phyloP scores from a whole-genome alignment of 306 rosid species.

The Cercis canadensis region DNA sequence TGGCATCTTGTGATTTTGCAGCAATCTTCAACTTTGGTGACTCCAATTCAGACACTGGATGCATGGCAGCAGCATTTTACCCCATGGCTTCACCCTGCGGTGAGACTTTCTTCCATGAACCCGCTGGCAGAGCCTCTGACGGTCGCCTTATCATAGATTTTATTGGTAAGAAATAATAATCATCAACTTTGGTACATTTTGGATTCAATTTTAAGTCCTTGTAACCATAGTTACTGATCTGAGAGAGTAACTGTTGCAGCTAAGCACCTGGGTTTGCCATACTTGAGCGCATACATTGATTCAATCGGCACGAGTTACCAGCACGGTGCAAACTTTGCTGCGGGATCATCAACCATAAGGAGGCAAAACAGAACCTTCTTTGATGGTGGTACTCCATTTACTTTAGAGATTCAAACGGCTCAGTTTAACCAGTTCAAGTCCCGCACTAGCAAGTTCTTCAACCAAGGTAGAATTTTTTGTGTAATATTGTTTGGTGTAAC shows the following conservation, averaged over 20 bases:
- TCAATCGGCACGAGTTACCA: constrained; percentile 73
- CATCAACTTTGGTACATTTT: neutral
- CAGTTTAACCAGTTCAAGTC: constrained; percentile 68
- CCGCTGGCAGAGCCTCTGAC: constrained; percentile 66
- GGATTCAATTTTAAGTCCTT: too few species aligned
- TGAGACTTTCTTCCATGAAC: constrained; percentile 63
- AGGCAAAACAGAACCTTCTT: constrained; percentile 59
- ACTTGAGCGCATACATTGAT: constrained; percentile 65
- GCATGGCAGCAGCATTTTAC: constrained; percentile 65
- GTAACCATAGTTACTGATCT: neutral
- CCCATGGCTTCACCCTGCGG: constrained; percentile 58
- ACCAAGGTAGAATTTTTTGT: constrained; percentile 48
- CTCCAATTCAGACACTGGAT: constrained; percentile 79
- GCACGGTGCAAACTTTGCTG: constrained; percentile 89
- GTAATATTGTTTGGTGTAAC: too few species aligned
- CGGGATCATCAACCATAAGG: constrained; percentile 73
- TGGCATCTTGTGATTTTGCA: constrained; percentile 48
- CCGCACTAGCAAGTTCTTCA: constrained; percentile 54
- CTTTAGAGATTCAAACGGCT: constrained; percentile 64
- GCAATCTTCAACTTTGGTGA: constrained; percentile 81
- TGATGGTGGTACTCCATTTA: constrained; percentile 67
- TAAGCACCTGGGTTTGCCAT: constrained; percentile 54
- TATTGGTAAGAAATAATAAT: constrained; percentile 44
- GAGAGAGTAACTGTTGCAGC: constrained; percentile 47
- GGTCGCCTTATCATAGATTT: constrained; percentile 80